Evolutionary conservation across 305 asterid genomes (phyloP).

Genomic region (Fraxinus ornus): DNA sequence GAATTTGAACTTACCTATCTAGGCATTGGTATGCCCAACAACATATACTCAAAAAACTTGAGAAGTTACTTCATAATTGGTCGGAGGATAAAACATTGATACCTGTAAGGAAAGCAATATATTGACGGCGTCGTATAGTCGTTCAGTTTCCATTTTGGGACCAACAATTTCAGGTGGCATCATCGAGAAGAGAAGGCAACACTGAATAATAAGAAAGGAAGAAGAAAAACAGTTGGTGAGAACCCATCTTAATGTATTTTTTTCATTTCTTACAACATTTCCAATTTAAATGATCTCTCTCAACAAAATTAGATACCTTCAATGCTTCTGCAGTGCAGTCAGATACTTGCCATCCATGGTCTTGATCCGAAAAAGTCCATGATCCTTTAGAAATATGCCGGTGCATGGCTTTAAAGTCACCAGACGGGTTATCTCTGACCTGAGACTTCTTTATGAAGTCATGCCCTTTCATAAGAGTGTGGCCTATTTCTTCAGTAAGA

Average conservation of each 20-base stretch:
- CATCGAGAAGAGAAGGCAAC: conserved; percentile 72
- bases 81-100: conserved; percentile 1
- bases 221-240: background rate
- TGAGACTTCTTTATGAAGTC: conserved; percentile 65
- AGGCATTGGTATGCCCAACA: background rate
- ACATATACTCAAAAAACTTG: background rate
- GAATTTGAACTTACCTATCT: background rate
- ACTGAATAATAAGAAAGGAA: conserved; percentile 37
- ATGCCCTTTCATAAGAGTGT: conserved; percentile 58
- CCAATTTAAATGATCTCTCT: background rate
- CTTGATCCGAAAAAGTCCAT: conserved; percentile 81
- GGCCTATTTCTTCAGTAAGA: conserved; percentile 53
- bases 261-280: background rate
- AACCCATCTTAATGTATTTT: background rate
- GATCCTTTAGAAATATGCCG: conserved; percentile 79
- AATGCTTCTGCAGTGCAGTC: conserved; percentile 87
- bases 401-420: conserved; percentile 65
- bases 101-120: conserved; percentile 74
- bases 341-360: conserved; percentile 85
- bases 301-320: conserved; percentile 43
- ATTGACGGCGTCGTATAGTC: conserved; percentile 74
- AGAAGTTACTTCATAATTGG: background rate
- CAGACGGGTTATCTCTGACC: conserved; percentile 68
- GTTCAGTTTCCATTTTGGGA: conserved; percentile 53
- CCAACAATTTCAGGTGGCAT: conserved; percentile 83